phyloP scores from a whole-genome alignment of 1,139 yeast species.

The Hansenula lynferdii region DNA sequence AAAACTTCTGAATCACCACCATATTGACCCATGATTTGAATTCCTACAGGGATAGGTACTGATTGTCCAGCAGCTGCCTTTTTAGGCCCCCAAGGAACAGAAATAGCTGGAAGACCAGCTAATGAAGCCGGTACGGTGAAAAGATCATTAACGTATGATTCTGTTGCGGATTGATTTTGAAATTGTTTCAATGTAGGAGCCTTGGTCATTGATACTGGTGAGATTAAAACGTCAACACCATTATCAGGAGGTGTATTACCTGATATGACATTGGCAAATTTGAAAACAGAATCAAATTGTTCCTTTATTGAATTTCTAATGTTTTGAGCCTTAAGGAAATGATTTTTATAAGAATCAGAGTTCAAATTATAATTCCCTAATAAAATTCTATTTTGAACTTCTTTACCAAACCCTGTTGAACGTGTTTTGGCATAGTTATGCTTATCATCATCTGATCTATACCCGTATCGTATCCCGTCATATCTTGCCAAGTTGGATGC shows the following conservation, averaged over 20 bases:
- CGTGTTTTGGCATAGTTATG: constrained; percentile 55
- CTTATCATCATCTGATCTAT: constrained; percentile 37
- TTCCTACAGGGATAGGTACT: constrained; percentile 52
- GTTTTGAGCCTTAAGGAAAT: constrained; percentile 70
- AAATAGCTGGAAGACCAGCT: constrained; percentile 85
- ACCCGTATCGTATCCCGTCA: constrained; percentile 88
- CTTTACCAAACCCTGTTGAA: constrained; percentile 63
- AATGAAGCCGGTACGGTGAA: constrained; percentile 87
- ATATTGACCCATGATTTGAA: constrained; percentile 82
- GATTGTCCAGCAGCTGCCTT: constrained; percentile 11
- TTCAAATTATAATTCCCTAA: constrained; percentile 85
- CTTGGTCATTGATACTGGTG: constrained; percentile 65
- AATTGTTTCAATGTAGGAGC: constrained; percentile 52
- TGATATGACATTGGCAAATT: constrained; percentile 40
- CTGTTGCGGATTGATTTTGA: constrained; percentile 43
- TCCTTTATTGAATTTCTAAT: constrained; percentile 54
- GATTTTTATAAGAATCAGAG: constrained; percentile 66
- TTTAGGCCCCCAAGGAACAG: constrained; percentile 66
- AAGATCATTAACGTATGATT: constrained; percentile 73
- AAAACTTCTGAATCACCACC: constrained; percentile 73
- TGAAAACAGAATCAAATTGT: constrained; percentile 68
- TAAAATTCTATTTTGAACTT: constrained; percentile 77
- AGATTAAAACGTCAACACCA: constrained; percentile 65
- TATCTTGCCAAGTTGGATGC: constrained; percentile 85
- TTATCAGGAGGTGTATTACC: constrained; percentile 15